These are phyloP conservation scores for Leptomonas pyrrhocoris DNA, from an alignment of 208 protist species.

Conservation along the genomic window DNA sequence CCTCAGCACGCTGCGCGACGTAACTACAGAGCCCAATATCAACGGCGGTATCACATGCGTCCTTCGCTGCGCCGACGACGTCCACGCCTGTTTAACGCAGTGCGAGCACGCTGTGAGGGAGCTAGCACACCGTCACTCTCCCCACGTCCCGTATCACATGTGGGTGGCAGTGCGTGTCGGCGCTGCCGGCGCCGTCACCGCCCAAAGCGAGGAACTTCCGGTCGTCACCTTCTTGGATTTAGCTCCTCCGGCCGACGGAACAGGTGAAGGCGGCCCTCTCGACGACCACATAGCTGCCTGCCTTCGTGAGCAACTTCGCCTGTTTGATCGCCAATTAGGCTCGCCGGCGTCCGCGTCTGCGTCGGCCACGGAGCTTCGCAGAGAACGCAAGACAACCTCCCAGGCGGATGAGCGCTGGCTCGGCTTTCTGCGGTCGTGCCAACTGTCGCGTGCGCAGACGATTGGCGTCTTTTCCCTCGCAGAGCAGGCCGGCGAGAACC, in stretches of 20 bases:
- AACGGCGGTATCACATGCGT: background rate
- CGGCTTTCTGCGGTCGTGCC: conserved; percentile 23
- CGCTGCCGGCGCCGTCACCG: background rate
- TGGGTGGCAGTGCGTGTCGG: conserved; percentile 16
- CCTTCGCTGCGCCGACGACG: conserved; percentile 13
- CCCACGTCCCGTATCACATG: conserved; percentile 19
- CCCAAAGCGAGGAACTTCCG: background rate
- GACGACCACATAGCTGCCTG: background rate
- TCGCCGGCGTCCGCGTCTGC: background rate
- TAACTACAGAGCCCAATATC: background rate
- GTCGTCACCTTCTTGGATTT: conserved; percentile 24
- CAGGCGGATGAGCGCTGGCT: conserved; percentile 20
- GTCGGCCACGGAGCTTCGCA: background rate
- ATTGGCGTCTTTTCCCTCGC: conserved; percentile 17
- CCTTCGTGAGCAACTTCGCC: conserved; percentile 6
- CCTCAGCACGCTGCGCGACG: background rate
- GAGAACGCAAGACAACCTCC: background rate
- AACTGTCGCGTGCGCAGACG: conserved; percentile 9
- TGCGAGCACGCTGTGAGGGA: conserved; percentile 12
- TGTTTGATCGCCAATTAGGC: conserved; percentile 14
- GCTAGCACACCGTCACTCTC: background rate
- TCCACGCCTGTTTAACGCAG: background rate
- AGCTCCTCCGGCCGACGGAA: background rate
- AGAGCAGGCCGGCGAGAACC: too few species aligned
- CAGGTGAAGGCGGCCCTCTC: background rate